Conservation (phyloP, 805 yeast genomes). For the Candida cerambycidarum region DNA sequence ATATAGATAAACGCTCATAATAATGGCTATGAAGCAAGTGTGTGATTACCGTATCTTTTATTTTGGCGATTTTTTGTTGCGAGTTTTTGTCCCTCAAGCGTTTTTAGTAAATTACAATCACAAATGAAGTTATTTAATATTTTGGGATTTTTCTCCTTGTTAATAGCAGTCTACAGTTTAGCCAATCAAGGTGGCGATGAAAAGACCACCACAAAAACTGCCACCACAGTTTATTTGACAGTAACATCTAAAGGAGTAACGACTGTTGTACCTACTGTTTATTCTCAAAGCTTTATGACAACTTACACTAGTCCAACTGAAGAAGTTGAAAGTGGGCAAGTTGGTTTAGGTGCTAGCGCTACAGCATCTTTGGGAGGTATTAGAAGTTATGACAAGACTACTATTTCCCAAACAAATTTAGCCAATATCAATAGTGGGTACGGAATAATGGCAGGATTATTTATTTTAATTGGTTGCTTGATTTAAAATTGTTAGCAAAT, state of each 20-base stretch:
- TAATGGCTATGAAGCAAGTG: conserved; percentile 5
- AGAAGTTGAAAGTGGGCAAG: conserved; percentile 24
- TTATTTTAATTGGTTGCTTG: conserved; percentile 10
- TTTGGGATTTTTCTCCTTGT: background rate
- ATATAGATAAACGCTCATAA: conserved; percentile 2
- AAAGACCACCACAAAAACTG: conserved; percentile 7
- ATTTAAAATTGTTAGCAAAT: too few species aligned
- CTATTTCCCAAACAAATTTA: conserved; percentile 17
- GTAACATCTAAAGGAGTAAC: conserved; percentile 30
- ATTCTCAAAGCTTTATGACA: conserved; percentile 26
- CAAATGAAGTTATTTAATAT: conserved; percentile 2
- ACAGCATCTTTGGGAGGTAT: conserved; percentile 28
- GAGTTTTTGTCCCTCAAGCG: conserved; percentile 2
- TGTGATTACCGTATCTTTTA: background rate
- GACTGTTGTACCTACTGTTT: conserved; percentile 24
- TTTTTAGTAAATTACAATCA: background rate
- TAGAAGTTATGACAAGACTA: conserved; percentile 29
- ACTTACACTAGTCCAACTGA: conserved; percentile 20
- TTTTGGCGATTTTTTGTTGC: conserved; percentile 3
- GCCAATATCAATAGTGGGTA: conserved; percentile 4
- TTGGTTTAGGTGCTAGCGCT: conserved; percentile 31
- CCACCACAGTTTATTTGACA: conserved; percentile 37
- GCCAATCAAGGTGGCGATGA: conserved; percentile 3
- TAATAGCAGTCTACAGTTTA: background rate
- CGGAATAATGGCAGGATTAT: conserved; percentile 6